Conservation (phyloP, 2,329 filamentous ascomycete species). For the Torrubiella hemipterigena region DNA sequence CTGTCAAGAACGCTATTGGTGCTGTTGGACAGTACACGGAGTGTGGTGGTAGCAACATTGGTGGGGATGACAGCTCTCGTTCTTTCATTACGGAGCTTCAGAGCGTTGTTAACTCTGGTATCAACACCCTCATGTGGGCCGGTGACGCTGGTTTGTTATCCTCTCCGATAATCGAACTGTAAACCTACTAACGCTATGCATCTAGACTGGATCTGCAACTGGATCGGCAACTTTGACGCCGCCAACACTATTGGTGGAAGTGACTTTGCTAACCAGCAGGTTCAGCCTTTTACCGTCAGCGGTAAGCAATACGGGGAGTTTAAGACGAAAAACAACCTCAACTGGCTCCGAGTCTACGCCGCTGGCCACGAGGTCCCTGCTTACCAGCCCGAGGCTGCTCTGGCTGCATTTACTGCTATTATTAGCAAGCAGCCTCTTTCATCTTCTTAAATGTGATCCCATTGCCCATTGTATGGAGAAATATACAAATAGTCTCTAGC, state of each 20-base stretch:
- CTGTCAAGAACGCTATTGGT: slow-evolving; percentile 30
- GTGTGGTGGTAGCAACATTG: slow-evolving; percentile 1
- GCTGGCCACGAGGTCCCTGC: slow-evolving; percentile 26
- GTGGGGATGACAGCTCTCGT: slow-evolving; percentile 14
- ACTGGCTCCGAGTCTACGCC: slow-evolving; percentile 33
- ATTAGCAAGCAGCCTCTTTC: slow-evolving; percentile 5
- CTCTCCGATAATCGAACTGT: slow-evolving; percentile 3
- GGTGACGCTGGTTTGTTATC: slow-evolving; percentile 31
- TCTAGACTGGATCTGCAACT: slow-evolving; percentile 45
- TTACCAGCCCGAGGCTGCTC: slow-evolving; percentile 9
- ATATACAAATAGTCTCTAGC: no score
- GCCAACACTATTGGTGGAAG: slow-evolving; percentile 32
- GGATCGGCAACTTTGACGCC: slow-evolving; percentile 35
- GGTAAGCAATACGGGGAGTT: slow-evolving; percentile 34
- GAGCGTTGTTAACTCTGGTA: slow-evolving; percentile 31
- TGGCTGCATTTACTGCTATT: slow-evolving; percentile 4
- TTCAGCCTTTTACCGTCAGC: slow-evolving; percentile 32
- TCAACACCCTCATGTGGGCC: slow-evolving; percentile 40
- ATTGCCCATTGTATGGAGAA: no score
- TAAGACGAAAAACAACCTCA: slow-evolving; percentile 37
- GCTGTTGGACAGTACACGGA: slow-evolving; percentile 13
- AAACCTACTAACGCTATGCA: slow-evolving; percentile 6
- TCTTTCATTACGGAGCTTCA: slow-evolving; percentile 31
- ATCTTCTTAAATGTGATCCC: no score
- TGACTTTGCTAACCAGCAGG: slow-evolving; percentile 25